Base-by-base conservation (phyloP, 345 rosid species). In the Capsella bursapastoris region DNA sequence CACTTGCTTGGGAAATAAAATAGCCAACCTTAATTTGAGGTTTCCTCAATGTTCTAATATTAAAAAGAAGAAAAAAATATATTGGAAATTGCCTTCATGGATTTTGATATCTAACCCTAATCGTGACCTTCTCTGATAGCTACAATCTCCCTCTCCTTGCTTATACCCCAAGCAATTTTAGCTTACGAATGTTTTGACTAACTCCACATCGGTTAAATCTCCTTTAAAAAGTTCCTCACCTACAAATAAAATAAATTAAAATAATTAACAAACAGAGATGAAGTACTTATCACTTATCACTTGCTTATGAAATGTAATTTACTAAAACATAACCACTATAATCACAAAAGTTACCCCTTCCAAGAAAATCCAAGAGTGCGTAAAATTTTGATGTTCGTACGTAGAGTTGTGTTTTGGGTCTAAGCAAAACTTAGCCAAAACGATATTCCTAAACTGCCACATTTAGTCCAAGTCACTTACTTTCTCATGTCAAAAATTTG, bases 91-190 rank as follows among this genome's bases (percentile, higher is more conserved):
- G 32, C 43, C 69, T 75, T 69, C 68, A 64, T 64, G 80, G 80
- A 77, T 64, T 67, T 77, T 77, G 76, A 77, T 64, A 50, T 70
- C 71, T 77, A 70, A 77, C 76, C 76, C 76, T 70, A 57, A 70
- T 57, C 31, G 64, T 70, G 80, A 77, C 80, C 61, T 68, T 76
- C 74, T 38, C 44, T 77, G 80, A 77, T 50, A 65, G 80, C 80
- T 77, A 77, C 72, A 22, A 57, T 57, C 72, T 57, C 72, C 72
- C 49, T 64, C 48, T 64, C 48, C 64, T 77, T 38, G 76, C 80
- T 77, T 71, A 57, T 11, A 15, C 72, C 68, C 63, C 80, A 71
- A 71, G 76, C 72, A 77, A 71, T 49, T 40, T 40, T 2, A 77
- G 15, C 76, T 71, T 53, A 16, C 47, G 59, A 66, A 58, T 78